Percentiles rank a stretch among this genome's conserved stretches.
phyloP scores from a whole-genome alignment of 73 alveolate genomes.

The Effrenium voratum region DNA sequence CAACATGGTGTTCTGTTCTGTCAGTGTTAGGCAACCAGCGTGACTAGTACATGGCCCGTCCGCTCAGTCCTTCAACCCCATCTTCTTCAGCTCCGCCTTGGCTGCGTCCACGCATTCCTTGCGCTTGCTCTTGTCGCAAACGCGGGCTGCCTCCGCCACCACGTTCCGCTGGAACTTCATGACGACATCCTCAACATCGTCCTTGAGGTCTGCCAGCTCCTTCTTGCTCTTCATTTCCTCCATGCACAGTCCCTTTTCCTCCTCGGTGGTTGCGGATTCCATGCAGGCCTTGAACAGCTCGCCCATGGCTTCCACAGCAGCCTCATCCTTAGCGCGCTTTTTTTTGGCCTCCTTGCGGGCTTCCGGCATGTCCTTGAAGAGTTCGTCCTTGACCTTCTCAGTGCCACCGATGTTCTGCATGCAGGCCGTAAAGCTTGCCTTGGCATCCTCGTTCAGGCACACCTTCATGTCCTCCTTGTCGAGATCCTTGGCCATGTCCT shows the following conservation, averaged over 20 bases:
- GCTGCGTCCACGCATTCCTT: background rate
- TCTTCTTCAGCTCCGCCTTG: constrained; percentile 3
- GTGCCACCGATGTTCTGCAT: background rate
- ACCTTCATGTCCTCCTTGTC: background rate
- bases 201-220: background rate
- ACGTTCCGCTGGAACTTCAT: background rate
- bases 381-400: background rate
- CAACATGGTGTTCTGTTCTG: no score
- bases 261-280: background rate
- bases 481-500: background rate
- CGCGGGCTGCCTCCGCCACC: background rate
- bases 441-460: background rate
- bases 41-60: no score
- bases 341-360: constrained; percentile 1
- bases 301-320: constrained; percentile 30
- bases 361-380: background rate
- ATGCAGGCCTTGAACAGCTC: constrained; percentile 12
- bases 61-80: no score
- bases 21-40: no score
- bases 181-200: background rate
- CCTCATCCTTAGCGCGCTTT: constrained; percentile 58
- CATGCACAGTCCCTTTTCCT: background rate
- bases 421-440: background rate
- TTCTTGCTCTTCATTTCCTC: background rate
- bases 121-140: background rate